A percentile compares a stretch with the other conserved stretches of the same genome.
phyloP scores from a whole-genome alignment of 306 rosid species.

The Ceratonia siliqua region DNA sequence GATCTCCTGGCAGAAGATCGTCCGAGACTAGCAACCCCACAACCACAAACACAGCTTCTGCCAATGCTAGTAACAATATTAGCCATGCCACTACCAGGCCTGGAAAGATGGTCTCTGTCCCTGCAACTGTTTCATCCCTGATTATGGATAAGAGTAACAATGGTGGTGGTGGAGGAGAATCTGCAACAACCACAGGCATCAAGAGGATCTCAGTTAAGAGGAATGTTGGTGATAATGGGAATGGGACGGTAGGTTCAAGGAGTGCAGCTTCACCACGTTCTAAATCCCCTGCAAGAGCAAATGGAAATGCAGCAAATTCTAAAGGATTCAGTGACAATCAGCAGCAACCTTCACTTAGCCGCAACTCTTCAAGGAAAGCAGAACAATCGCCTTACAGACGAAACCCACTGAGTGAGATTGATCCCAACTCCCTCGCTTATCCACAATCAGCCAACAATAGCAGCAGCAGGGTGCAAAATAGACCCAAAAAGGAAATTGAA shows the following conservation, averaged over 20 bases:
- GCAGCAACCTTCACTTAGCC: conserved; percentile 73
- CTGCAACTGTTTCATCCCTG: conserved; percentile 74
- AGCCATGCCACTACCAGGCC: conserved; percentile 46
- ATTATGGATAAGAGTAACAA: conserved; percentile 78
- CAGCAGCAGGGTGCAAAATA: conserved; percentile 44
- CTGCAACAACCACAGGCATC: conserved; percentile 37
- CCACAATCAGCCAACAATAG: conserved; percentile 47
- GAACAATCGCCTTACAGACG: conserved; percentile 88
- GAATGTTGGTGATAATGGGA: conserved; percentile 55
- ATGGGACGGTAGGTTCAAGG: conserved; percentile 41
- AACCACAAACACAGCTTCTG: neutral
- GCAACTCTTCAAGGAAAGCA: conserved; percentile 77
- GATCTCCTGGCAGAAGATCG: conserved; percentile 79
- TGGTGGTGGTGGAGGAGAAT: conserved; percentile 45
- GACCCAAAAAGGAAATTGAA: conserved; percentile 51
- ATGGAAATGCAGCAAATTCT: conserved; percentile 40
- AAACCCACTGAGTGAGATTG: conserved; percentile 82
- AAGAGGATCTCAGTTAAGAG: conserved; percentile 72
- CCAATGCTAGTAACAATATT: conserved; percentile 22
- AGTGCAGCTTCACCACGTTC: conserved; percentile 73
- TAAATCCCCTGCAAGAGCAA: conserved; percentile 66
- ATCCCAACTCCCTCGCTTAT: conserved; percentile 58
- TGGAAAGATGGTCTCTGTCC: conserved; percentile 87
- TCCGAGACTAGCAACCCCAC: conserved; percentile 30
- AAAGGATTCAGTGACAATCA: conserved; percentile 43